Base-by-base conservation (phyloP, 202 grass and related monocot species). In the Sporobolus alterniflorus region DNA sequence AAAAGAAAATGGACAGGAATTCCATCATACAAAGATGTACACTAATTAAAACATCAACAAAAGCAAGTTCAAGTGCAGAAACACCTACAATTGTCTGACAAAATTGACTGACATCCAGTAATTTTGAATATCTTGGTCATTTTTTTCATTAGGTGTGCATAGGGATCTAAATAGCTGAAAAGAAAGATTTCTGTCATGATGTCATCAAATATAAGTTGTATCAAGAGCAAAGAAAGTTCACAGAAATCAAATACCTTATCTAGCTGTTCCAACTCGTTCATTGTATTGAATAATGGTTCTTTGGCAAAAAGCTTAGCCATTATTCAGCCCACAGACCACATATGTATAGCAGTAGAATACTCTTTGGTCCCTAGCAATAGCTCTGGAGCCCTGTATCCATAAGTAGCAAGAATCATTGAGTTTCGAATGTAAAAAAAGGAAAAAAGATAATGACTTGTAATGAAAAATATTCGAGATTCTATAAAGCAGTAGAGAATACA, bases 281-380 rank as follows among this genome's bases (percentile, higher is more conserved):
- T 89, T 10, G 93, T 93, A 57, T 93, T 96, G 79, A 98, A 96
- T 62, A 98, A 59, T 55, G 96, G 96, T 86, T 98, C 96, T 77
- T 98, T 98, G 31, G 93, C 93, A 54, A 98, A 79, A 86, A 98
- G 85, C 79, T 98, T 93, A 74, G 96, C 96, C 96, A 98, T 93
- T 80, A 98, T 96, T 66, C 96, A 98, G 5, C 96, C 96, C 20
- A 98, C 83, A 0, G 96, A 99, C 96, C 96, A 99, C 96, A 99
- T 99, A 85, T 99, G 93, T 80, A 99, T 96, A 61, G 93, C 93
- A n/a, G 96, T 96, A 33, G 96, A 99, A 66, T 99, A 99, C 75
- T 99, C 93, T 84, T 92, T 99, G 62, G 93, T 87, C 76, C 93
- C 93, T 80, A 99, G 75, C 24, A 99, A 89, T 69, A 99, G 75